Conservation (phyloP, 2,329 filamentous ascomycete species). For the Penicillium verrucosum region DNA sequence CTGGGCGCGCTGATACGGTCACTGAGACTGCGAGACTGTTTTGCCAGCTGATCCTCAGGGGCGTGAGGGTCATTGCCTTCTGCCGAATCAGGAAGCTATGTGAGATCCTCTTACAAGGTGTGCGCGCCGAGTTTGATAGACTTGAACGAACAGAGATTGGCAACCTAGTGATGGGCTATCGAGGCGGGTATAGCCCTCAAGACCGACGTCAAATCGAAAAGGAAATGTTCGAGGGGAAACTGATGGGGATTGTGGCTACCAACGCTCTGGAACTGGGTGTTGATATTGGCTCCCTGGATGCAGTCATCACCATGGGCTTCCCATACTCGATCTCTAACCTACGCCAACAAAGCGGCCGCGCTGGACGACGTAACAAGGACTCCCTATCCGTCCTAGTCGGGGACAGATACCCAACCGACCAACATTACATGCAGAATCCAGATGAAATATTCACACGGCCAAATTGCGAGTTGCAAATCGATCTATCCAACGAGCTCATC, state of each 20-base stretch:
- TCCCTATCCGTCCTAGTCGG: constrained; percentile 86
- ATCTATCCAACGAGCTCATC: constrained; percentile 86
- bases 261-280: constrained; percentile 90
- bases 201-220: constrained; percentile 84
- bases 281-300: constrained; percentile 91
- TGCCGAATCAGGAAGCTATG: constrained; percentile 85
- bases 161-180: constrained; percentile 86
- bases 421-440: constrained; percentile 96
- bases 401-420: constrained; percentile 85
- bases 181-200: constrained; percentile 89
- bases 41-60: constrained; percentile 81
- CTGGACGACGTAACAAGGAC: constrained; percentile 88
- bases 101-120: constrained; percentile 74
- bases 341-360: constrained; percentile 89
- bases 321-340: constrained; percentile 94
- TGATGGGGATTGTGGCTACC: constrained; percentile 90
- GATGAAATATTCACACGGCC: constrained; percentile 87
- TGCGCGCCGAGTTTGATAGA: constrained; percentile 71
- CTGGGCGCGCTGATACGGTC: constrained; percentile 78
- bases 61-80: constrained; percentile 89
- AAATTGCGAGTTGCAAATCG: constrained; percentile 83
- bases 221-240: constrained; percentile 95
- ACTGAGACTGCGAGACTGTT: constrained; percentile 86
- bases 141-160: constrained; percentile 73
- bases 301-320: constrained; percentile 90